Percentiles rank a stretch among this genome's conserved stretches.
Evolutionary conservation across 306 rosid genomes (phyloP).

Genomic region (Lathyrus sativus): DNA sequence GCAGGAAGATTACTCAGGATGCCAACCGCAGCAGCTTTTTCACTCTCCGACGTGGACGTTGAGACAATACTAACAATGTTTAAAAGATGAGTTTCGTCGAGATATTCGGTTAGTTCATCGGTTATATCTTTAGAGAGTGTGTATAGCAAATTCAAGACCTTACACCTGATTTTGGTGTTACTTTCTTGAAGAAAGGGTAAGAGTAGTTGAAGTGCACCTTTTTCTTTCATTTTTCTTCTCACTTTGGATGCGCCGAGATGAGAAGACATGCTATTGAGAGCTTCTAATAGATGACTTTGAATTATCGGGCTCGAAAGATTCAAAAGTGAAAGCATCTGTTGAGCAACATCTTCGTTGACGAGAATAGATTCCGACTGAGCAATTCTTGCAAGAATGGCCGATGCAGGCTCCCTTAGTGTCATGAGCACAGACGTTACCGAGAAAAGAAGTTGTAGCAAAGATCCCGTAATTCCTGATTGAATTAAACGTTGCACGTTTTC

Average conservation of each 20-base stretch:
- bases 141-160: conserved; percentile 59
- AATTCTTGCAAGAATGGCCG: conserved; percentile 83
- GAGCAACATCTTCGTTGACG: conserved; percentile 62
- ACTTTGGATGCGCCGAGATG: conserved; percentile 66
- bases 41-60: conserved; percentile 52
- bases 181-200: conserved; percentile 70
- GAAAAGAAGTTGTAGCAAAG: conserved; percentile 84
- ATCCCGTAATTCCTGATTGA: conserved; percentile 61
- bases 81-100: conserved; percentile 59
- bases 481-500: conserved; percentile 68
- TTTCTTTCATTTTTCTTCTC: conserved; percentile 71
- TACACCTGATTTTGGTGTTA: conserved; percentile 50
- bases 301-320: conserved; percentile 80
- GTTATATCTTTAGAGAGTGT: conserved; percentile 72
- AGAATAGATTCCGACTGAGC: conserved; percentile 74
- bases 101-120: conserved; percentile 68
- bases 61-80: conserved; percentile 55
- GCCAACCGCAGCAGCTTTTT: conserved; percentile 71
- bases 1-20: conserved; percentile 70
- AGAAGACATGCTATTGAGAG: conserved; percentile 74
- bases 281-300: conserved; percentile 75
- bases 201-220: conserved; percentile 78
- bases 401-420: conserved; percentile 89
- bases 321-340: conserved; percentile 86
- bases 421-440: conserved; percentile 92